These are phyloP conservation scores for Thelonectria blattea DNA, from an alignment of 2,329 filamentous ascomycete genomes.

Conservation along the genomic window DNA sequence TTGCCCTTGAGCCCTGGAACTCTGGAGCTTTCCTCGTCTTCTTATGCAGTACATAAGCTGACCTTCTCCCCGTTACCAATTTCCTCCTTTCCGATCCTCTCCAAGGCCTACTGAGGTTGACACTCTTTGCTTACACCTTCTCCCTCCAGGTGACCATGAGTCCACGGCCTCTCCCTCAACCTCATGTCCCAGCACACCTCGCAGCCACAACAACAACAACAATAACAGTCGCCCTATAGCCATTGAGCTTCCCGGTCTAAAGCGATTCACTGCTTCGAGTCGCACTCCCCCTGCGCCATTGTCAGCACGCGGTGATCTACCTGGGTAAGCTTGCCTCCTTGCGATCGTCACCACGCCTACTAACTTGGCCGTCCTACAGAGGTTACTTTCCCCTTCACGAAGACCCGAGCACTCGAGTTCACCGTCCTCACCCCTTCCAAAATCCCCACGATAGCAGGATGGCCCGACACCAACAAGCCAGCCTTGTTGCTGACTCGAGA, in stretches of 20 bases:
- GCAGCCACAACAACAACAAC: slow-evolving; percentile 23
- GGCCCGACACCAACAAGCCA: slow-evolving; percentile 45
- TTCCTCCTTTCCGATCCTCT: slow-evolving; percentile 23
- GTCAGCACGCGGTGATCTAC: slow-evolving; percentile 63
- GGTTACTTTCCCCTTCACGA: slow-evolving; percentile 68
- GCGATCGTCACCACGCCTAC: slow-evolving; percentile 9
- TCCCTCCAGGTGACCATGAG: slow-evolving; percentile 28
- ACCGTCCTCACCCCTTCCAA: slow-evolving; percentile 60
- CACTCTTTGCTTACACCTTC: slow-evolving; percentile 19
- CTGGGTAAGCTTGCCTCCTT: slow-evolving; percentile 53
- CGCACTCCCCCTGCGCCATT: slow-evolving; percentile 56
- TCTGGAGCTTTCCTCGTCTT: slow-evolving; percentile 10
- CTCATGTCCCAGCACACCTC: slow-evolving; percentile 32
- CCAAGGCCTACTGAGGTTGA: not conserved
- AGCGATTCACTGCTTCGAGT: slow-evolving; percentile 47
- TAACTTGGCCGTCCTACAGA: slow-evolving; percentile 42
- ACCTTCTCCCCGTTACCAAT: slow-evolving; percentile 25
- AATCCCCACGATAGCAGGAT: slow-evolving; percentile 46
- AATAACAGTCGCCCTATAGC: slow-evolving; percentile 57
- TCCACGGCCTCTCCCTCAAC: slow-evolving; percentile 23
- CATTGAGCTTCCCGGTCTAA: slow-evolving; percentile 55
- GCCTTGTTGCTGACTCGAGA: slow-evolving; percentile 41
- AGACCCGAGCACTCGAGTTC: slow-evolving; percentile 54
- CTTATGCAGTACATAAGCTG: slow-evolving; percentile 19
- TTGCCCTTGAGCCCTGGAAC: slow-evolving; percentile 6